These are phyloP conservation scores for Stylonectria norvegica DNA, from an alignment of 2,329 filamentous ascomycete species.

Conservation along the genomic window DNA sequence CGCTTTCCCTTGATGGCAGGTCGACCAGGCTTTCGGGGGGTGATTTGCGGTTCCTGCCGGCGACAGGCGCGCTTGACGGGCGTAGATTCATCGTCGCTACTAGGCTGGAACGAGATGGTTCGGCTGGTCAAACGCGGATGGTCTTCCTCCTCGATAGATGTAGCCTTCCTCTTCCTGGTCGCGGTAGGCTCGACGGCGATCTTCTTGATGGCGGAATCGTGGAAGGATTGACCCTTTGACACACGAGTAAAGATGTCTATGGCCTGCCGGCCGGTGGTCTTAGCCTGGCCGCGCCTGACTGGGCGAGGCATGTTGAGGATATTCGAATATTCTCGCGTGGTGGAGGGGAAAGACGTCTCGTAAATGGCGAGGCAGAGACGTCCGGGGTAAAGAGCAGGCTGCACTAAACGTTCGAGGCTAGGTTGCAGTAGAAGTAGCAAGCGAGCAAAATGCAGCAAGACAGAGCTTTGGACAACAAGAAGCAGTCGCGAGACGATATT, in stretches of 20 bases:
- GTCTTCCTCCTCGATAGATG: slow-evolving; percentile 24
- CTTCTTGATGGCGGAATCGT: slow-evolving; percentile 34
- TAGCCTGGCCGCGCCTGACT: slow-evolving; percentile 22
- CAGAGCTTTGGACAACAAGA: background rate
- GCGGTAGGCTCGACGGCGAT: slow-evolving; percentile 24
- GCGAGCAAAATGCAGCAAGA: background rate
- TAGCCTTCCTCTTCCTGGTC: slow-evolving; percentile 39
- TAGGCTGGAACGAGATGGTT: slow-evolving; percentile 33
- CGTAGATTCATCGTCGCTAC: slow-evolving; percentile 30
- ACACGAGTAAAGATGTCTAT: slow-evolving; percentile 47
- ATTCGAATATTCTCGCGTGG: slow-evolving; percentile 1
- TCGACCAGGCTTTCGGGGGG: slow-evolving; percentile 4
- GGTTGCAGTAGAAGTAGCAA: background rate
- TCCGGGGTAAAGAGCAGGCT: too few species aligned
- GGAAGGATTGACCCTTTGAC: slow-evolving; percentile 39
- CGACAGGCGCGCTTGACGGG: slow-evolving; percentile 29
- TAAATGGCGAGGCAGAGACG: too few species aligned
- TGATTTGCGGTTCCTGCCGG: slow-evolving; percentile 20
- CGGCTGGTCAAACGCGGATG: slow-evolving; percentile 22
- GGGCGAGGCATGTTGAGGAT: slow-evolving; percentile 25
- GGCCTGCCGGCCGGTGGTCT: slow-evolving; percentile 18
- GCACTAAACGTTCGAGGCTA: too few species aligned
- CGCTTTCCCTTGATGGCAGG: slow-evolving; percentile 29
- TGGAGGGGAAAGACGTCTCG: too few species aligned
- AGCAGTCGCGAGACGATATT: background rate